phyloP scores from a whole-genome alignment of 331 rosid species.

The Dryas integrifolia region DNA sequence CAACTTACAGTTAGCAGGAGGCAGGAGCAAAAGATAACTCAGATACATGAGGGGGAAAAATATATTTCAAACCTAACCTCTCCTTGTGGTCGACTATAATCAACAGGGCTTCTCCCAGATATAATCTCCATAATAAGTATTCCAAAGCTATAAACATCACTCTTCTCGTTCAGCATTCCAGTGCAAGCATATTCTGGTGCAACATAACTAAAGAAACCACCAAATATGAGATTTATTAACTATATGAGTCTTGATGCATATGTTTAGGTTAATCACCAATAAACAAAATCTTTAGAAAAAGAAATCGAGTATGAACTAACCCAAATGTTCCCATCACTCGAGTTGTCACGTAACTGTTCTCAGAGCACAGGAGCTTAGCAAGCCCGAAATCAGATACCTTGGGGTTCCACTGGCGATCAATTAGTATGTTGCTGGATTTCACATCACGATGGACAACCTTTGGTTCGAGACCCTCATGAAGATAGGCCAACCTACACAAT shows the following conservation, averaged over 20 bases:
- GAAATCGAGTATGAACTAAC: conserved; percentile 49
- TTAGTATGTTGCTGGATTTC: conserved; percentile 84
- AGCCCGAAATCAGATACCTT: conserved; percentile 98
- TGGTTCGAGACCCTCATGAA: conserved; percentile 98
- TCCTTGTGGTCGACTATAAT: conserved; percentile 76
- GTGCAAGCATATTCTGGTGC: conserved; percentile 99
- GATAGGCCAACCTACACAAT: conserved; percentile 80
- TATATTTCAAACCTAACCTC: conserved; percentile 58
- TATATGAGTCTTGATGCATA: background rate
- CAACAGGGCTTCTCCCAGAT: conserved; percentile 91
- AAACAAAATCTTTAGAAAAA: background rate
- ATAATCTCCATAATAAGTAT: conserved; percentile 90
- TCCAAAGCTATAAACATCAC: conserved; percentile 94
- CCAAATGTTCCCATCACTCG: conserved; percentile 99
- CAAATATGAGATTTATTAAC: conserved; percentile 21
- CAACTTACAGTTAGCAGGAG: conserved; percentile 24
- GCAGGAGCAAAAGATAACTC: conserved; percentile 12
- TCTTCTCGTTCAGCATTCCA: conserved; percentile 94
- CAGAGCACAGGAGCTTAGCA: conserved; percentile 86
- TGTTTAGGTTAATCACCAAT: background rate
- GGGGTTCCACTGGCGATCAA: conserved; percentile 84
- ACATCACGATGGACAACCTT: conserved; percentile 98
- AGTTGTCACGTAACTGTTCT: conserved; percentile 86
- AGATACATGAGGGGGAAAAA: background rate
- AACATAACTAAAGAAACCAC: conserved; percentile 67